These are phyloP conservation scores for Diaporthe helianthi DNA, from an alignment of 2,329 filamentous ascomycete species.

Conservation along the genomic window DNA sequence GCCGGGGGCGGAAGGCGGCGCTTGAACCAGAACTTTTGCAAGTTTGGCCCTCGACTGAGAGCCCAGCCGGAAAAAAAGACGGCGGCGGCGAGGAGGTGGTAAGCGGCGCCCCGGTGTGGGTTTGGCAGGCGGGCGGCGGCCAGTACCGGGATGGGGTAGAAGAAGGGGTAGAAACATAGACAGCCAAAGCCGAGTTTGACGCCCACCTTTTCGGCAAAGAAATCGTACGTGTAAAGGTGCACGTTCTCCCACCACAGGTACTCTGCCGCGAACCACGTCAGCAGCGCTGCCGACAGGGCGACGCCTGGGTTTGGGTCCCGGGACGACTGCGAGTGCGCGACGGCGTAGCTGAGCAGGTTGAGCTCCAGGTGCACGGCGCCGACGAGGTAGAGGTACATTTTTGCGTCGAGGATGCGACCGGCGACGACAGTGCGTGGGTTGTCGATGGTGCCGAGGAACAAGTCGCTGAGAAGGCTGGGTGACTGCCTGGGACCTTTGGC, in stretches of 20 bases:
- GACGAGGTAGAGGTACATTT: constrained; percentile 30
- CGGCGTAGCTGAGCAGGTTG: constrained; percentile 28
- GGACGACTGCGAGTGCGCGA: constrained; percentile 10
- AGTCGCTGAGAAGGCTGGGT: not conserved
- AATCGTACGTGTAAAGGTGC: constrained; percentile 33
- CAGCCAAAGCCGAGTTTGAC: constrained; percentile 31
- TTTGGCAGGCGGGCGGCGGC: constrained; percentile 18
- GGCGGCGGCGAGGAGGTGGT: constrained; percentile 9
- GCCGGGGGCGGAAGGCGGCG: not conserved
- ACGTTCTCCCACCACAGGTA: constrained; percentile 32
- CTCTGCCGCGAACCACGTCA: constrained; percentile 31
- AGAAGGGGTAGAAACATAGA: constrained; percentile 31
- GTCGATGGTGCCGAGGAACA: constrained; percentile 27
- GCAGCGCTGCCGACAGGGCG: constrained; percentile 21
- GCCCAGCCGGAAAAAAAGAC: constrained; percentile 25
- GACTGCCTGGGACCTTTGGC: not conserved
- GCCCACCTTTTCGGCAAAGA: constrained; percentile 31
- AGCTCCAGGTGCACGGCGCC: constrained; percentile 32
- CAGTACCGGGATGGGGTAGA: constrained; percentile 19
- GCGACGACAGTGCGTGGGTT: constrained; percentile 16
- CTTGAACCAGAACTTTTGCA: constrained; percentile 33
- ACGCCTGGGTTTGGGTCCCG: constrained; percentile 18
- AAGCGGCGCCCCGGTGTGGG: not conserved
- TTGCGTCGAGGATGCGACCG: constrained; percentile 23
- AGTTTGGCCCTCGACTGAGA: constrained; percentile 27